These are phyloP conservation scores for Phalaenopsis equestris DNA, from an alignment of 106 monocot species.

Conservation along the genomic window DNA sequence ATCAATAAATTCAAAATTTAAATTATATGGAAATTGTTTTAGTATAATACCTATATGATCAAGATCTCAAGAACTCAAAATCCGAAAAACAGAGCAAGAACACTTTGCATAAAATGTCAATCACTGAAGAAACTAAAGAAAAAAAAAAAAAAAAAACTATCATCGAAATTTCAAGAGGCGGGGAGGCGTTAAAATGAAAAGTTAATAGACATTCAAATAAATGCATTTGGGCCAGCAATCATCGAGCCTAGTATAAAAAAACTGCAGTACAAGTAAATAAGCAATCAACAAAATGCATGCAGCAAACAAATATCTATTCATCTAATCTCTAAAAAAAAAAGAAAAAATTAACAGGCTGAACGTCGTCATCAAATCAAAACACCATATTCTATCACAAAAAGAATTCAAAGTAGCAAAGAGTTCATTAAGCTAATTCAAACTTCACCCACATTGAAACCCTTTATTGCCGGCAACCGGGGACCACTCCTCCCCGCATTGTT, in stretches of 20 bases:
- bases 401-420: background rate
- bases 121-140: no score
- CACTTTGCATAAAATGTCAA: background rate
- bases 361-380: background rate
- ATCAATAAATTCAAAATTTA: no score
- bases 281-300: background rate
- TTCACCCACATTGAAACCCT: conserved; percentile 26
- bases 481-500: conserved; percentile 8
- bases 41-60: background rate
- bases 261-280: background rate
- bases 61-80: background rate
- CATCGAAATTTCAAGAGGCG: background rate
- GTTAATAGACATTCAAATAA: background rate
- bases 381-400: background rate
- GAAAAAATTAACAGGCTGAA: background rate
- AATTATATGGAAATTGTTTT: background rate
- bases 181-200: background rate
- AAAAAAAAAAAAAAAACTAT: background rate
- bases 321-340: no score
- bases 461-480: conserved; percentile 1
- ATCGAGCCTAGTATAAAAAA: background rate
- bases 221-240: background rate
- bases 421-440: conserved; percentile 1
- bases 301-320: no score
- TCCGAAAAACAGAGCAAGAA: background rate